A percentile compares a stretch with the other conserved stretches of the same genome.
Evolutionary conservation across 306 rosid species (phyloP).

Genomic region (Cucumis cinereus): DNA sequence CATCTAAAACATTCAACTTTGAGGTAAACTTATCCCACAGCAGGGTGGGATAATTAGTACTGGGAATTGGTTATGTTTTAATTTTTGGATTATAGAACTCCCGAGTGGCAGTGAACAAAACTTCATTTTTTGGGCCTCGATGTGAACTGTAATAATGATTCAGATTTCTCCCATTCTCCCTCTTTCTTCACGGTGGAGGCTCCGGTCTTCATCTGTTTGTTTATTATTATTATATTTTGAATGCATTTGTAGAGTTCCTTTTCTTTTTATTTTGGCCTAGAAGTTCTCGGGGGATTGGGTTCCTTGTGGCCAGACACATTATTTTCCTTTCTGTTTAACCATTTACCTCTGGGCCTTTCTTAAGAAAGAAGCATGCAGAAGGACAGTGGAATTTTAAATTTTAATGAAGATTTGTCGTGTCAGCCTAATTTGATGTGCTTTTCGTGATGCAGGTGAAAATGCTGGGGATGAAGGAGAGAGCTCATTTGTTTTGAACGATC

Average conservation of each 20-base stretch:
- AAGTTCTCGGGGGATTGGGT: neutral
- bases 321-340: neutral
- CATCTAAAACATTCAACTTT: neutral
- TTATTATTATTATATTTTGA: neutral
- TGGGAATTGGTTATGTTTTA: neutral
- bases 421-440: neutral
- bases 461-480: conserved; percentile 12
- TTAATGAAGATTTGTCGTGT: neutral
- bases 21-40: neutral
- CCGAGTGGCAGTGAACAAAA: neutral
- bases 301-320: neutral
- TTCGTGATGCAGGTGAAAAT: conserved; percentile 25
- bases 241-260: neutral
- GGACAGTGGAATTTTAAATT: neutral
- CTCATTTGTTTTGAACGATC: conserved; percentile 42
- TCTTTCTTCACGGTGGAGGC: neutral
- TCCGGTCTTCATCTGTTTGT: neutral
- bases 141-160: neutral
- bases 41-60: neutral
- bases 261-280: neutral
- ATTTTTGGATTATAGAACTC: neutral
- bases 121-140: neutral
- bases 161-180: neutral
- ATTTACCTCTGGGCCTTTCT: neutral
- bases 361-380: neutral